These are phyloP conservation scores for Earliella scabrosa DNA, from an alignment of 1,284 basidiomycete genomes.

Conservation along the genomic window DNA sequence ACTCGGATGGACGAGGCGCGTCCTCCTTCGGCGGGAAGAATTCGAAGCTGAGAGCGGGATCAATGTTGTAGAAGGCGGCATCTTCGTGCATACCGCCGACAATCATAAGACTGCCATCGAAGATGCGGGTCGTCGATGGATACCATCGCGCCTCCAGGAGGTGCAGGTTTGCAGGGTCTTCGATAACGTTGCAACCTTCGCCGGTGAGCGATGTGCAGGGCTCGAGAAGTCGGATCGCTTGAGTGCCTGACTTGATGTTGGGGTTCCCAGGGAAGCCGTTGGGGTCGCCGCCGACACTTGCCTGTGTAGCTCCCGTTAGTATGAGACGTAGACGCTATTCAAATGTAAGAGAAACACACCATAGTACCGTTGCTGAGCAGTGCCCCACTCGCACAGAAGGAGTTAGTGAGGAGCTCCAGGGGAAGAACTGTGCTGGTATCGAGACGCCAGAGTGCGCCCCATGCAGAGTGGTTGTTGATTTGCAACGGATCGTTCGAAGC, in stretches of 20 bases:
- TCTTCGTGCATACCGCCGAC: slow-evolving; percentile 43
- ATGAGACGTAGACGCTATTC: no score
- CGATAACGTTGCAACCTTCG: slow-evolving; percentile 42
- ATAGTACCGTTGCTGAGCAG: slow-evolving; percentile 54
- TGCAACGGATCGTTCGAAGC: slow-evolving; percentile 48
- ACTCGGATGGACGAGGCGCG: slow-evolving; percentile 48
- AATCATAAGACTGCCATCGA: slow-evolving; percentile 46
- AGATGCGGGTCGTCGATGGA: slow-evolving; percentile 43
- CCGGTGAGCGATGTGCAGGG: slow-evolving; percentile 42
- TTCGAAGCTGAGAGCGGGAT: slow-evolving; percentile 52
- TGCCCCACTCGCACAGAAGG: slow-evolving; percentile 59
- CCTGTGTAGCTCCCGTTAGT: no score
- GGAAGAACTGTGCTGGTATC: slow-evolving; percentile 43
- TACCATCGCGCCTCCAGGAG: slow-evolving; percentile 47
- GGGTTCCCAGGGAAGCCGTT: slow-evolving; percentile 45
- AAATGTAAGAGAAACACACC: no score
- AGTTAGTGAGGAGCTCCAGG: slow-evolving; percentile 49
- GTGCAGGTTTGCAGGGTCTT: slow-evolving; percentile 42
- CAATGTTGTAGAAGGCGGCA: slow-evolving; percentile 44
- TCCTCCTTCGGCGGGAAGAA: slow-evolving; percentile 57
- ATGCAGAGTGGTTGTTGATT: slow-evolving; percentile 47
- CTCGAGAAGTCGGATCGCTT: slow-evolving; percentile 41
- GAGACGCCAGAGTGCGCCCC: slow-evolving; percentile 34
- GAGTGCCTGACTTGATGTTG: slow-evolving; percentile 33
- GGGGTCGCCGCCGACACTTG: slow-evolving; percentile 47